phyloP scores from a whole-genome alignment of 495 filamentous ascomycete genomes.

The Cercophora samala region DNA sequence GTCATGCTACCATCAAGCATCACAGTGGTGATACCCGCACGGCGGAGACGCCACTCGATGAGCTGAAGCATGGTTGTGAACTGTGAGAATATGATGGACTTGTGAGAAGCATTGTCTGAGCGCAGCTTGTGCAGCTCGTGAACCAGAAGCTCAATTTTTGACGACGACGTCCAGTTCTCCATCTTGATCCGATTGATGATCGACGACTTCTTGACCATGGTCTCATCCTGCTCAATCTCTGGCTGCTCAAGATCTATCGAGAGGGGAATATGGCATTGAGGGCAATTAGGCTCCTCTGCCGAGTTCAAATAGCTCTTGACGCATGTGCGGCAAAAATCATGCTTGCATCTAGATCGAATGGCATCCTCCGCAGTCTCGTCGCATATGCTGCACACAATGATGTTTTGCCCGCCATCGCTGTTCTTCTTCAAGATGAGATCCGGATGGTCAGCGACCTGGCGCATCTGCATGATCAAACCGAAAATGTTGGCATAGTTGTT shows the following conservation, averaged over 20 bases:
- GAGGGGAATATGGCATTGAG: conserved; percentile 84
- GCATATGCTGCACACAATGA: conserved; percentile 88
- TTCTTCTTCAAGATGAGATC: conserved; percentile 89
- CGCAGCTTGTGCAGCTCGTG: conserved; percentile 88
- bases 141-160: conserved; percentile 94
- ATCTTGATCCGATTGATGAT: conserved; percentile 98
- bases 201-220: conserved; percentile 79
- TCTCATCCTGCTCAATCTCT: conserved; percentile 84
- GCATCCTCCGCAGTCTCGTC: conserved; percentile 94
- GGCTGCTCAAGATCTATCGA: conserved; percentile 91
- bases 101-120: conserved; percentile 84
- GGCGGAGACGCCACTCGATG: conserved; percentile 91
- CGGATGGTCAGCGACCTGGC: conserved; percentile 92
- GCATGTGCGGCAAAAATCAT: conserved; percentile 92
- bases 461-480: conserved; percentile 95
- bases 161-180: conserved; percentile 95
- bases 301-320: conserved; percentile 78
- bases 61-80: conserved; percentile 98
- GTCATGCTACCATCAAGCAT: conserved; percentile 98
- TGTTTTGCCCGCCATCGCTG: conserved; percentile 78
- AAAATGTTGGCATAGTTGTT: conserved; percentile 94
- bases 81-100: conserved; percentile 95
- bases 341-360: conserved; percentile 84
- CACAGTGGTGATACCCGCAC: conserved; percentile 93
- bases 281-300: conserved; percentile 76